Evolutionary conservation across 73 alveolate genomes (phyloP), one percentile per base, ranked within the genome.

Genomic region (Tetrahymena thermophila): DNA sequence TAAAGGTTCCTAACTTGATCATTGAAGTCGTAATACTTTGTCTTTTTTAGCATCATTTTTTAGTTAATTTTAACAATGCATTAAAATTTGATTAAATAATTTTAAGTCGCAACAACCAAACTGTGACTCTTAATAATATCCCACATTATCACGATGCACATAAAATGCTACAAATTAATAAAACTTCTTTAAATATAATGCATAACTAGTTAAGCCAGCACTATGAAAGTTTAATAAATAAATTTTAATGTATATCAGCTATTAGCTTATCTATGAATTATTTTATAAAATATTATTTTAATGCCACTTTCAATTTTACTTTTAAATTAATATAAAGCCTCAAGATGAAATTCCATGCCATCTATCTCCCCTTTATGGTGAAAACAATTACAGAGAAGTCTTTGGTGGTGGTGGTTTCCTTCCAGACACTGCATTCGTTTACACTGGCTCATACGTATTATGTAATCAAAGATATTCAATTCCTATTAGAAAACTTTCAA

Each of bases 361-460:
- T 25, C 19, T 40, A 35, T 85, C 96, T 10, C 99, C 99, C 37
- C 96, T 97, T 43, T 84, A 94, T 4, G 99, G 99, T 38, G 98
- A 97, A 50, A 96, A 96, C 35, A 85, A 96, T 43, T 95, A 89
- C 55, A 96, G 99, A 93, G 94, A 96, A 31, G 97, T 97, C 28
- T 94, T 89, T 94, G 99, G 99, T 55, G 99, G 98, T 71, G 99
- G 97, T 5, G 99, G 98, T 31, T 96, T 96, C 93, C 84, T 96
- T 56, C 98, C 98, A 35, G 95, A 95, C 35, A 94, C 93, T 34
- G 97, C 97, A 21, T 95, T 95, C 94, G 94, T 89, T 10, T 95
- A 95, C 94, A 85, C 95, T 89, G 97, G 97, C 28, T 95, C 97
- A 9, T 95, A 89, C 83, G 95, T 95, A 28, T 85, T 95, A 15